Evolutionary conservation across 148 eudicot genomes (phyloP).

Genomic region (Heliosperma pusillum): DNA sequence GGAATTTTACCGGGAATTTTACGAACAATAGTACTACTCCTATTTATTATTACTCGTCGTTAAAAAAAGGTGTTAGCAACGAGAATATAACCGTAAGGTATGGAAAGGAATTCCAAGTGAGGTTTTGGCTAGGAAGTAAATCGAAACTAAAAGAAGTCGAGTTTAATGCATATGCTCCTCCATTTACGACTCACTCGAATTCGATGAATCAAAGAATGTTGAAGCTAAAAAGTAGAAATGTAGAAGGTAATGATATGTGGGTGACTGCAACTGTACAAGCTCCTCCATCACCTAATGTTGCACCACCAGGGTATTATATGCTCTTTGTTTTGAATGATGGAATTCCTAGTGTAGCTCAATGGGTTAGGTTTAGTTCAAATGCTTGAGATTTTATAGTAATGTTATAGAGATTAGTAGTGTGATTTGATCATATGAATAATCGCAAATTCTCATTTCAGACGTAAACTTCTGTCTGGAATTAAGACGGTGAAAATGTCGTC

Average conservation of each 20-base stretch:
- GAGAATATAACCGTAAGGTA: not conserved
- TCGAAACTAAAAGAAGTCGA: constrained; percentile 22
- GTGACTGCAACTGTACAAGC: not conserved
- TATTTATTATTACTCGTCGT: not conserved
- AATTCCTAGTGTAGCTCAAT: constrained; percentile 23
- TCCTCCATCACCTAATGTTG: constrained; percentile 21
- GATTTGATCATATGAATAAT: not conserved
- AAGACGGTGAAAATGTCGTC: no score
- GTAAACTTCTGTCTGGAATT: no score
- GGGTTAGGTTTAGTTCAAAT: constrained; percentile 18
- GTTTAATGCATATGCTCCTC: constrained; percentile 49
- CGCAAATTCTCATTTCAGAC: no score
- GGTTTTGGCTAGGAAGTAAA: constrained; percentile 21
- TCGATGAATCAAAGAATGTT: constrained; percentile 60
- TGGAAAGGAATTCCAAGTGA: constrained; percentile 12
- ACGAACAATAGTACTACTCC: not conserved
- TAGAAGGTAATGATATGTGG: constrained; percentile 10
- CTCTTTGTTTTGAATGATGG: constrained; percentile 26
- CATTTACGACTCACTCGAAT: constrained; percentile 68
- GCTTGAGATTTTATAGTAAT: not conserved
- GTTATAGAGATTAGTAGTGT: not conserved
- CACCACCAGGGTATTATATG: constrained; percentile 33
- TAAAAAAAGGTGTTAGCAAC: not conserved
- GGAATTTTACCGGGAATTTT: not conserved
- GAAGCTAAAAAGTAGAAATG: constrained; percentile 22